Evolutionary conservation across 2,329 filamentous ascomycete genomes (phyloP).

Genomic region (Fusarium marasasianum): DNA sequence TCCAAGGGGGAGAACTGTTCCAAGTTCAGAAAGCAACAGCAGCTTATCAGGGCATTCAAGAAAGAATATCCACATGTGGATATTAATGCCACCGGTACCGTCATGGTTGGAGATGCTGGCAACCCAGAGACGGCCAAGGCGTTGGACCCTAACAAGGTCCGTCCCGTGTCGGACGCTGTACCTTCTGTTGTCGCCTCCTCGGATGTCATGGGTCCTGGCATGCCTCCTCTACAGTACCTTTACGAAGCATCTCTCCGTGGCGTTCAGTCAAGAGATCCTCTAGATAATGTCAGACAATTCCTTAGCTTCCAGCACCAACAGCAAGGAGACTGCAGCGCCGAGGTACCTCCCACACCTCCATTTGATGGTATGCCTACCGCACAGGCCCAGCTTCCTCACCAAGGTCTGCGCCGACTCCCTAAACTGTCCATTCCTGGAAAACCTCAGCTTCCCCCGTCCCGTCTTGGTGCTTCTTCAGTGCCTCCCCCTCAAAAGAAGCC

Average conservation of each 20-base stretch:
- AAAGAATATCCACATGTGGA: constrained; percentile 76
- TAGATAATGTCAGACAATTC: constrained; percentile 94
- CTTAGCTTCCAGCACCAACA: constrained; percentile 78
- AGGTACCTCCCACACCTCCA: constrained; percentile 75
- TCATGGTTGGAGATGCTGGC: constrained; percentile 82
- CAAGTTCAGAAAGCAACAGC: constrained; percentile 84
- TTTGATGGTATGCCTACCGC: constrained; percentile 66
- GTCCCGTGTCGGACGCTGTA: constrained; percentile 77
- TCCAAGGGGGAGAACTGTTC: constrained; percentile 86
- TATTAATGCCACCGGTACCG: constrained; percentile 66
- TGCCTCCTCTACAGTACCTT: constrained; percentile 73
- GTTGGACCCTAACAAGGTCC: constrained; percentile 64
- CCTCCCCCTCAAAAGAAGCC: constrained; percentile 42
- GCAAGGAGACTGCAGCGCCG: constrained; percentile 54
- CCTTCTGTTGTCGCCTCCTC: constrained; percentile 92
- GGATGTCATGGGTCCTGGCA: constrained; percentile 81
- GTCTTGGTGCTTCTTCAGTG: constrained; percentile 42
- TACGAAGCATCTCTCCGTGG: constrained; percentile 77
- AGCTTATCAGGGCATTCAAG: constrained; percentile 77
- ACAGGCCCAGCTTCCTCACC: constrained; percentile 57
- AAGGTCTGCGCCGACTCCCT: constrained; percentile 67
- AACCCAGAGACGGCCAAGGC: constrained; percentile 74
- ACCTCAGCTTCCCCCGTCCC: constrained; percentile 41
- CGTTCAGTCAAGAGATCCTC: constrained; percentile 79
- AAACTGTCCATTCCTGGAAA: constrained; percentile 67